Evolutionary conservation across 2,329 filamentous ascomycete genomes (phyloP).

Genomic region (Davidsoniella eucalypti): DNA sequence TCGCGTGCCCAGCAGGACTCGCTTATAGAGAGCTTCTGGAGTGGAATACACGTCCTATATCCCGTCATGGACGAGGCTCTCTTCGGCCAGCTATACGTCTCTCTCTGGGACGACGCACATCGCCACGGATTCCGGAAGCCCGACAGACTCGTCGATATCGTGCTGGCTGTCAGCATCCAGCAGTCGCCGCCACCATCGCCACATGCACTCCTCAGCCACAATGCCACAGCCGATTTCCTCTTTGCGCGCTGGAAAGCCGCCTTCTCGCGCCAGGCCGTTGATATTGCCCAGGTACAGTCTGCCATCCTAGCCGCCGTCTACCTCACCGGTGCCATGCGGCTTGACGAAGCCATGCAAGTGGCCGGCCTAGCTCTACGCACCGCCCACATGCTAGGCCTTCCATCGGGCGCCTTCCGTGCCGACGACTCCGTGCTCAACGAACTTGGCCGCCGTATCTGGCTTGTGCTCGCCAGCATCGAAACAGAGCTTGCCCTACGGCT

Average conservation of each 20-base stretch:
- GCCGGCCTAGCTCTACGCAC: slow-evolving; percentile 1
- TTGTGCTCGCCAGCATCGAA: slow-evolving; percentile 4
- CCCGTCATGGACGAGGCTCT: slow-evolving; percentile 5
- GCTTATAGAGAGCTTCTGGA: slow-evolving; percentile 2
- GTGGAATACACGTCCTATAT: background rate
- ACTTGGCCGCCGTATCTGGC: slow-evolving; percentile 8
- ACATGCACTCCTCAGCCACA: too few species aligned
- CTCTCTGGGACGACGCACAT: background rate
- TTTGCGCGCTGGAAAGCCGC: slow-evolving; percentile 6
- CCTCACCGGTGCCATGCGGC: background rate
- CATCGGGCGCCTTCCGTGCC: slow-evolving; percentile 1
- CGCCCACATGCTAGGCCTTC: slow-evolving; percentile 8
- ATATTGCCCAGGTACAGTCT: slow-evolving; percentile 8
- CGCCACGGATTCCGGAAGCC: background rate
- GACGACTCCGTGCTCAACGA: slow-evolving; percentile 1
- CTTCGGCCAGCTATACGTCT: background rate
- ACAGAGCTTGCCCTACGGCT: slow-evolving; percentile 5
- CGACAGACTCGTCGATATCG: background rate
- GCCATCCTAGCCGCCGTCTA: slow-evolving; percentile 2
- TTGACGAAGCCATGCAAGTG: slow-evolving; percentile 3
- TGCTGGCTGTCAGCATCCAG: slow-evolving; percentile 6
- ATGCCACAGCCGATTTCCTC: background rate
- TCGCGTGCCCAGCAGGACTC: background rate
- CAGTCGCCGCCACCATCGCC: background rate
- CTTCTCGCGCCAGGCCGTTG: background rate